Base-by-base conservation (phyloP, 2,329 filamentous ascomycete genomes). In the Colletotrichum sidae region DNA sequence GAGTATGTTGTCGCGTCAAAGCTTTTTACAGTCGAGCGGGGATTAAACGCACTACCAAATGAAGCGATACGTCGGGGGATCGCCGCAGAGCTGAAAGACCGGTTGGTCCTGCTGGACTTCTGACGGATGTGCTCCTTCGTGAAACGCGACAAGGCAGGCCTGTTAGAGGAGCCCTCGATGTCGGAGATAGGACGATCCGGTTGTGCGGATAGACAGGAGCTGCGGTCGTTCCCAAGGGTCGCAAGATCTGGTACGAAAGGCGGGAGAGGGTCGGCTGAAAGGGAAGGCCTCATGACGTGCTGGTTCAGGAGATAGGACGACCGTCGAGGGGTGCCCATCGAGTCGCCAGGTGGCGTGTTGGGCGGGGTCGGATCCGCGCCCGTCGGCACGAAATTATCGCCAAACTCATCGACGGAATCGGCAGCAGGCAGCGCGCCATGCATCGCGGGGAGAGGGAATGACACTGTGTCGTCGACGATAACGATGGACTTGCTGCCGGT, bases 401-500 rank as follows among this genome's bases (percentile, higher is more conserved):
- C 78, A 70, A 88, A 86, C 2, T 81, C 81, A 53, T 87, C 86
- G 1, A 83, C 76, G 2, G 86, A 86, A 10, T 78, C 76, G 58
- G 80, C 82, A 4, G 75, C 77, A 2, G 77, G 75, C 8, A 85
- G 72, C 39, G 80, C 80, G 8, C 82, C 85, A 8, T 84, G 81
- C 84, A 88, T 86, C 9, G 79, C 69, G 1, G 83, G 77, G n/a
- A 83, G 75, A 8, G 86, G 79, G 6, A 80, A 78, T 0, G 83
- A 79, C 13, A 84, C 70, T 0, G 89, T 90, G 38, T 88, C 88
- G 64, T 96, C 92, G 41, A 97, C 88, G 72, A 97, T 96, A 60
- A 97, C 85, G 69, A 97, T 96, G 0, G 93, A 97, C 73, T 94
- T 91, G 81, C 93, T 97, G n/a, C 93, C 92, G 10, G 84, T 84